A percentile compares a stretch with the other conserved stretches of the same genome.
These are phyloP conservation scores for Jamesozyma hellenica DNA, from an alignment of 805 yeast genomes.

Conservation along the genomic window DNA sequence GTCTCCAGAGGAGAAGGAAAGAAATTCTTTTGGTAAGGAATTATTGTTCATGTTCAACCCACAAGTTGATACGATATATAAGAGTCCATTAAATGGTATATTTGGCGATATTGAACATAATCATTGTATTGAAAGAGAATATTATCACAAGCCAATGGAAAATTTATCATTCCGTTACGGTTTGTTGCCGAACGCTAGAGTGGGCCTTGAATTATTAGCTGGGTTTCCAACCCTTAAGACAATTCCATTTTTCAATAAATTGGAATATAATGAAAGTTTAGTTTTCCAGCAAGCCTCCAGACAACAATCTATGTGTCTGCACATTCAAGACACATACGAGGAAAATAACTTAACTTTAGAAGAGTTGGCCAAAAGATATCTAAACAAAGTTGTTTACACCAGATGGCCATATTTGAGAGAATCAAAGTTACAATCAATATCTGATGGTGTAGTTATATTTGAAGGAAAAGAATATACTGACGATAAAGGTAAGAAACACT, in stretches of 20 bases:
- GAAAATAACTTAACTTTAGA: slow-evolving; percentile 43
- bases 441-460: slow-evolving; percentile 45
- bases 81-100: slow-evolving; percentile 66
- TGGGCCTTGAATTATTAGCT: slow-evolving; percentile 65
- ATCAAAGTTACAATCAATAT: slow-evolving; percentile 55
- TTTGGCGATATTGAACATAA: slow-evolving; percentile 73
- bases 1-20: slow-evolving; percentile 54
- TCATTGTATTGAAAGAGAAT: slow-evolving; percentile 60
- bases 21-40: slow-evolving; percentile 70
- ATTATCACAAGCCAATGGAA: slow-evolving; percentile 39
- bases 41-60: slow-evolving; percentile 66
- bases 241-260: slow-evolving; percentile 45
- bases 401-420: slow-evolving; percentile 90
- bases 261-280: slow-evolving; percentile 53
- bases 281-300: slow-evolving; percentile 81
- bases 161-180: slow-evolving; percentile 39
- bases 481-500: slow-evolving; percentile 14
- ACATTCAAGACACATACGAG: slow-evolving; percentile 44
- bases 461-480: slow-evolving; percentile 12
- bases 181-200: slow-evolving; percentile 52
- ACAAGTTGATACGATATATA: slow-evolving; percentile 54
- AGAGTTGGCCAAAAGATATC: slow-evolving; percentile 53
- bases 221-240: slow-evolving; percentile 84
- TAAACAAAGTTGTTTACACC: slow-evolving; percentile 57
- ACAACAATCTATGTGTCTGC: slow-evolving; percentile 69